Base-by-base conservation (phyloP, 1,284 basidiomycete genomes). In the Trichosporon asahii region DNA sequence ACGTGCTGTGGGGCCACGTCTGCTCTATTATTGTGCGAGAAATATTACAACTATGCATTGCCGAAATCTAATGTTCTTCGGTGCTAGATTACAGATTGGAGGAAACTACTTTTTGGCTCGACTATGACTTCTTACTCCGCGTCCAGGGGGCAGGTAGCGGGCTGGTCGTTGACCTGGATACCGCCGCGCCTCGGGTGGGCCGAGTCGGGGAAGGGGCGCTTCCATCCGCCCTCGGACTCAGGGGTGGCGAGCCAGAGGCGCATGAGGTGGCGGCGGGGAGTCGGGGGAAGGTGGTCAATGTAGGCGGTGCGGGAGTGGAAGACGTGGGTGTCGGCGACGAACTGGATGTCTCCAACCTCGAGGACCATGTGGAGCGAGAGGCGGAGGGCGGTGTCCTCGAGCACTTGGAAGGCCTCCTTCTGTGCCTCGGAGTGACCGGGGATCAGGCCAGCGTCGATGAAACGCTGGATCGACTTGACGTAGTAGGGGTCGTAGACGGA, bases 251-350 rank as follows among this genome's bases (percentile, higher is more conserved):
- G 74, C 85, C 85, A 85, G 11, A 85, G 76, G n/a, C 85, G 76
- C 71, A 85, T 79, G 55, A 85, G 78, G 71, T 85, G 85, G 35
- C 85, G 74, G 21, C 83, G 75, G 1, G 81, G 81, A 3, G 75
- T 76, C 1, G 83, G 82, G 0, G 81, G 79, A 2, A 79, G 76
- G 64, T 82, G 79, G 71, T 85, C 85, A 65, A 75, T 79, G 75
- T 85, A 85, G 29, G 82, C 84, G 4, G 84, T 85, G 31, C 85
- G 75, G 0, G 84, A 82, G 68, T 85, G 84, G 70, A 85, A 75
- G 65, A 83, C 79, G 71, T 84, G 83, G 2, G 79, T 77, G 65
- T 81, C 78, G 31, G 76, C 77, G 18, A 79, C 76, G 53, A 82
- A 77, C 70, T 82, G 82, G 55, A 81, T 79, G 71, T 85, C 84